These are phyloP conservation scores for Oryza australiensis DNA, from an alignment of 176 grass and related monocot species.

Conservation along the genomic window DNA sequence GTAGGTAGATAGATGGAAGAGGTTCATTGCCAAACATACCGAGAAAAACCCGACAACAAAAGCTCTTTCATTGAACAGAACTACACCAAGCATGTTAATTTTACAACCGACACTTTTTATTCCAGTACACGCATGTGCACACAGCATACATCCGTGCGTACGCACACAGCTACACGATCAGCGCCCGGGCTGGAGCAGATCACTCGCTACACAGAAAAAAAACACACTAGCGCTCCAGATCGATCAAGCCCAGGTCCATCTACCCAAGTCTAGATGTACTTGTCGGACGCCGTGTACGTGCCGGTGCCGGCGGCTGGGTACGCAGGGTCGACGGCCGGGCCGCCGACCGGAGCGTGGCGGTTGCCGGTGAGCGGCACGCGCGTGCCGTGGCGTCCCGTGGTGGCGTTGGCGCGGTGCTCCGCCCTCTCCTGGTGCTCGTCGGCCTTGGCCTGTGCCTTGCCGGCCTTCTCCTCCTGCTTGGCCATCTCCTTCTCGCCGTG, in stretches of 20 bases:
- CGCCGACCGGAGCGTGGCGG: background rate
- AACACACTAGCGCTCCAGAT: background rate
- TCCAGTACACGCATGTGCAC: background rate
- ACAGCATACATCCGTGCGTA: background rate
- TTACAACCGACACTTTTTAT: slow-evolving; percentile 25
- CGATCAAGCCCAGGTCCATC: background rate
- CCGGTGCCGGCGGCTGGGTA: slow-evolving; percentile 7
- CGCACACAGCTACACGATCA: background rate
- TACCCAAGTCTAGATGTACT: slow-evolving; percentile 21
- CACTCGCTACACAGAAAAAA: slow-evolving; percentile 16
- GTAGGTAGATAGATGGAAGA: background rate
- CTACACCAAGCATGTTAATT: background rate
- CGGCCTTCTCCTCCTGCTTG: slow-evolving; percentile 40
- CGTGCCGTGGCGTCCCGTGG: slow-evolving; percentile 30
- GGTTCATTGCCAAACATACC: background rate
- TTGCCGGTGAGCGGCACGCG: slow-evolving; percentile 46
- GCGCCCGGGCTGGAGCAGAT: background rate
- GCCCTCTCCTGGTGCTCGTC: slow-evolving; percentile 68
- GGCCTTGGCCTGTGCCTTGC: slow-evolving; percentile 50
- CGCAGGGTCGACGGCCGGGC: slow-evolving; percentile 8
- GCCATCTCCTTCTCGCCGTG: slow-evolving; percentile 50
- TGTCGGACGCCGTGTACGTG: slow-evolving; percentile 30
- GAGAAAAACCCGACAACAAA: background rate
- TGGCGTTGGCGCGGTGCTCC: slow-evolving; percentile 45
- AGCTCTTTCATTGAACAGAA: background rate